phyloP scores from a whole-genome alignment of 495 filamentous ascomycete species.

The Tuber brumale region DNA sequence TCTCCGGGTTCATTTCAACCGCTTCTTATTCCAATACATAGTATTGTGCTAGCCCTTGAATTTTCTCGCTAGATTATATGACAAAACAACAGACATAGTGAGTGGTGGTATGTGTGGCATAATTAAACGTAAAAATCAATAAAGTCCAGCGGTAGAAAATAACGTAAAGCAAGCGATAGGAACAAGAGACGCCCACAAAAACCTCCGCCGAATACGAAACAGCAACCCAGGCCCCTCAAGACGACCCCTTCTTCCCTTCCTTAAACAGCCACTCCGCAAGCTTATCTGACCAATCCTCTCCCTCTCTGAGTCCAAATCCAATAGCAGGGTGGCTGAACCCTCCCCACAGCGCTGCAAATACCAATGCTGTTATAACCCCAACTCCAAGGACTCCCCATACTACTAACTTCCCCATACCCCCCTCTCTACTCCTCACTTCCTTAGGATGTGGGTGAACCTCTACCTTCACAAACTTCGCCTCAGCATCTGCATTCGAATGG shows the following conservation, averaged over 20 bases:
- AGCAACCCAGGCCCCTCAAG: background rate
- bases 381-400: slow-evolving; percentile 20
- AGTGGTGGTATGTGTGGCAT: background rate
- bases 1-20: no score
- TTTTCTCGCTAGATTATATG: no score
- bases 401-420: background rate
- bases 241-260: slow-evolving; percentile 18
- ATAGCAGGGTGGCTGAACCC: slow-evolving; percentile 13
- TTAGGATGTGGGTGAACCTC: background rate
- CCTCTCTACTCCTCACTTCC: background rate
- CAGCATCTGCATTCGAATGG: background rate
- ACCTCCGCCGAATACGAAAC: background rate
- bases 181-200: background rate
- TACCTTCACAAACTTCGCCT: background rate
- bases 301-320: background rate
- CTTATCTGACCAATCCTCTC: slow-evolving; percentile 1
- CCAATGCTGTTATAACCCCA: slow-evolving; percentile 14
- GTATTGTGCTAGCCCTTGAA: no score
- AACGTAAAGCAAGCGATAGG: background rate
- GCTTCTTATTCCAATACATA: no score
- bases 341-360: slow-evolving; percentile 20
- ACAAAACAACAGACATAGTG: background rate
- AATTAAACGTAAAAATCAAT: background rate
- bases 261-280: slow-evolving; percentile 27
- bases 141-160: background rate